phyloP scores from a whole-genome alignment of 2,329 filamentous ascomycete species.

The Ampelomyces quisqualis region DNA sequence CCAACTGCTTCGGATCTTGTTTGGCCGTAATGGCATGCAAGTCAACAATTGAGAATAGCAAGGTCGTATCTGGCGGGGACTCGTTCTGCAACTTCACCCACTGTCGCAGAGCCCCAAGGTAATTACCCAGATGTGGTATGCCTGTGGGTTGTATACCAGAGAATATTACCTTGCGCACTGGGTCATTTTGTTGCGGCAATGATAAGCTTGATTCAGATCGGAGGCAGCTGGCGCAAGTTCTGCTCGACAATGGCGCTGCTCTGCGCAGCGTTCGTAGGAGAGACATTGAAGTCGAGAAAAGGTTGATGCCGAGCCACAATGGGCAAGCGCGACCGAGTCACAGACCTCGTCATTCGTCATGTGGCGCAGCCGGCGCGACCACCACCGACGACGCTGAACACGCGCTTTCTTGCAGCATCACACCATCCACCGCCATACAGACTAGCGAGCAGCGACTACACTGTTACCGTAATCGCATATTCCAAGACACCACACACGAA shows the following conservation, averaged over 20 bases:
- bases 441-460: not conserved
- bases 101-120: constrained; percentile 81
- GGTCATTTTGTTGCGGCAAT: not conserved
- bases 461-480: not conserved
- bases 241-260: constrained; percentile 11
- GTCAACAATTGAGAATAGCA: constrained; percentile 88
- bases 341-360: constrained; percentile 27
- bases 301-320: constrained; percentile 10
- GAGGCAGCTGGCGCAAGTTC: constrained; percentile 11
- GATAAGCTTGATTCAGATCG: constrained; percentile 8
- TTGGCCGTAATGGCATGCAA: constrained; percentile 82
- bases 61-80: constrained; percentile 56
- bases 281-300: constrained; percentile 23
- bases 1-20: constrained; percentile 64
- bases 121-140: constrained; percentile 91
- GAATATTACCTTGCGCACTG: constrained; percentile 60
- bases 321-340: constrained; percentile 11
- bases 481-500: not conserved
- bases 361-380: constrained; percentile 21
- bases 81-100: constrained; percentile 81
- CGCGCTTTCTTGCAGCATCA: constrained; percentile 14
- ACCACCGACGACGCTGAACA: constrained; percentile 13
- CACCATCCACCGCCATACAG: constrained; percentile 2
- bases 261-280: constrained; percentile 21
- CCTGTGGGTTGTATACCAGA: constrained; percentile 97